Percentiles rank a stretch among this genome's conserved stretches.
Evolutionary conservation across 192 early-diverging fungal species (phyloP).

Genomic region (Coemansia javaensis): DNA sequence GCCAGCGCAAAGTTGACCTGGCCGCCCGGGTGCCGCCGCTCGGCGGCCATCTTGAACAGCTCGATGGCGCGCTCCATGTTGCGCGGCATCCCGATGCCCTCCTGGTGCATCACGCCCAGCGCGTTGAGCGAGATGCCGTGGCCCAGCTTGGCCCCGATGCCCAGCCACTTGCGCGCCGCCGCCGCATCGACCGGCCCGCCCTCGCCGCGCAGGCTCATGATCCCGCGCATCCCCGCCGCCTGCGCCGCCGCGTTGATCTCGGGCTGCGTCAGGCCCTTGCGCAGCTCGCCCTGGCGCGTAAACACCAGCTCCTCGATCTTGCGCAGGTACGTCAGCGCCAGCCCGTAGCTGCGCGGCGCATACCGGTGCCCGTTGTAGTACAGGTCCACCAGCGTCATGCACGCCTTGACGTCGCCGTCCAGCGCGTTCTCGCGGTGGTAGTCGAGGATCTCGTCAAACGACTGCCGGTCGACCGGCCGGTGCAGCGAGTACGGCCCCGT

Average conservation of each 20-base stretch:
- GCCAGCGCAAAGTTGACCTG: constrained; percentile 66
- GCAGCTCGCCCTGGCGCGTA: constrained; percentile 19
- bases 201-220: constrained; percentile 91
- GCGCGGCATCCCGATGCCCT: constrained; percentile 56
- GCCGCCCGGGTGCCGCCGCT: constrained; percentile 67
- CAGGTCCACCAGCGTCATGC: constrained; percentile 68
- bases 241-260: constrained; percentile 52
- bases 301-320: constrained; percentile 11
- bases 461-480: constrained; percentile 47
- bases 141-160: constrained; percentile 57
- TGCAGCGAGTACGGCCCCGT: constrained; percentile 52
- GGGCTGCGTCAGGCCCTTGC: constrained; percentile 9
- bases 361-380: constrained; percentile 72
- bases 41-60: constrained; percentile 67
- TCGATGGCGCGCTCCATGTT: constrained; percentile 57
- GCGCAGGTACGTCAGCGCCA: constrained; percentile 23
- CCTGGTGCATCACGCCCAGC: constrained; percentile 76
- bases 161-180: constrained; percentile 76
- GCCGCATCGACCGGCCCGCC: constrained; percentile 58
- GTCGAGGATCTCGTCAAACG: constrained; percentile 72
- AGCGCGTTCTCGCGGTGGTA: constrained; percentile 64
- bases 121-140: constrained; percentile 67
- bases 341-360: constrained; percentile 23
- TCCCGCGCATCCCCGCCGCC: constrained; percentile 75
- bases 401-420: constrained; percentile 35